Conservation (phyloP, 2,329 filamentous ascomycete species). For the Paecilomyces sp. region DNA sequence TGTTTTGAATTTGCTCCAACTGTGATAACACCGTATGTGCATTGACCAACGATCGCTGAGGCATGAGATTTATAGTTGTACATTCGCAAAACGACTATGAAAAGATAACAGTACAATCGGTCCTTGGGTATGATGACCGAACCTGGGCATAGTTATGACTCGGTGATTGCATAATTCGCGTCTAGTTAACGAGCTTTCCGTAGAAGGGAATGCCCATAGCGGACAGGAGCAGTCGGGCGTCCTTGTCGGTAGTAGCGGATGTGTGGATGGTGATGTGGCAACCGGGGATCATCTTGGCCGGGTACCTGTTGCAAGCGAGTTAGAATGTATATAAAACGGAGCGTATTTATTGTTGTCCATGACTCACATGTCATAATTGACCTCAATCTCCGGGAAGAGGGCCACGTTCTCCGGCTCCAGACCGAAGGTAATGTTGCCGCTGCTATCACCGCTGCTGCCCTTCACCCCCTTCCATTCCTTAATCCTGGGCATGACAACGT, state of each 20-base stretch:
- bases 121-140: slow-evolving; percentile 3
- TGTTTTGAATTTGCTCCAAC: background rate
- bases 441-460: slow-evolving; percentile 71
- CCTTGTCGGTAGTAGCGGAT: slow-evolving; percentile 74
- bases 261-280: slow-evolving; percentile 79
- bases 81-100: background rate
- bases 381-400: slow-evolving; percentile 87
- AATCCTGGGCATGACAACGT: slow-evolving; percentile 86
- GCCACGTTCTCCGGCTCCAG: slow-evolving; percentile 68
- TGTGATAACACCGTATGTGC: background rate
- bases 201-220: slow-evolving; percentile 74
- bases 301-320: slow-evolving; percentile 43
- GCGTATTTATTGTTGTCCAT: background rate
- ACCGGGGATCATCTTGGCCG: slow-evolving; percentile 72
- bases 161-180: background rate
- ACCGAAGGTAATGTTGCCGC: slow-evolving; percentile 81
- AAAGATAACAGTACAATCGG: background rate
- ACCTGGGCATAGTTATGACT: background rate
- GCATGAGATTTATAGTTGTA: background rate
- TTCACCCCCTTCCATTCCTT: slow-evolving; percentile 90
- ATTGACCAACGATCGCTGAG: background rate
- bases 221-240: slow-evolving; percentile 69
- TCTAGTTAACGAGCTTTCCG: slow-evolving; percentile 58
- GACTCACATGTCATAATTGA: slow-evolving; percentile 83
- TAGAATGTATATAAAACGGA: background rate